Evolutionary conservation across 140 eudicot species (phyloP).

Genomic region (Cichorium intybus): DNA sequence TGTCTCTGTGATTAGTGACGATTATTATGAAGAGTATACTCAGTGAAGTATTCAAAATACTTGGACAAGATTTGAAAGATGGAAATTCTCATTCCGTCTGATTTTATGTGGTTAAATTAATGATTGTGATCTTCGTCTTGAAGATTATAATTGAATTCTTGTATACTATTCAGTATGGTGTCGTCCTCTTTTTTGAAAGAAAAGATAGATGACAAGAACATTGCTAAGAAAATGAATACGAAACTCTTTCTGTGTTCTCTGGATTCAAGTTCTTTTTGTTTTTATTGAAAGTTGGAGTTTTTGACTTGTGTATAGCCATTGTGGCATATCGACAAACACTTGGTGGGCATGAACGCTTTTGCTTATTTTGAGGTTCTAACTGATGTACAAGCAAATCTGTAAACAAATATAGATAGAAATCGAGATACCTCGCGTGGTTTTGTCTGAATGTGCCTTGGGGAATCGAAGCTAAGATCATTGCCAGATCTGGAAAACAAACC

Average conservation of each 20-base stretch:
- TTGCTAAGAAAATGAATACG: conserved; percentile 9
- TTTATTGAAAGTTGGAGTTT: not conserved
- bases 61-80: not conserved
- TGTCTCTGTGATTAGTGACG: conserved; percentile 82
- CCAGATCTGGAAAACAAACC: too few species aligned
- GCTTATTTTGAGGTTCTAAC: not conserved
- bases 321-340: conserved; percentile 10
- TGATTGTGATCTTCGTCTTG: conserved; percentile 30
- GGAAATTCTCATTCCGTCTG: conserved; percentile 15
- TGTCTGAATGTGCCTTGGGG: not conserved
- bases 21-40: conserved; percentile 74
- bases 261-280: not conserved
- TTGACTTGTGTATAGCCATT: not conserved
- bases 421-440: not conserved
- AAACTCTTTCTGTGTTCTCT: not conserved
- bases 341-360: not conserved
- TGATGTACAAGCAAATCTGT: not conserved
- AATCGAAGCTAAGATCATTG: not conserved
- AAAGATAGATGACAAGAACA: conserved; percentile 2
- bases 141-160: conserved; percentile 24
- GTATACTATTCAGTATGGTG: conserved; percentile 21
- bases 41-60: conserved; percentile 33
- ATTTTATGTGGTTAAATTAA: conserved; percentile 12
- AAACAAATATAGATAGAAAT: not conserved
- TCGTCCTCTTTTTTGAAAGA: conserved; percentile 15